phyloP scores from a whole-genome alignment of 495 filamentous ascomycete species.

The Aspergillus sparsus region DNA sequence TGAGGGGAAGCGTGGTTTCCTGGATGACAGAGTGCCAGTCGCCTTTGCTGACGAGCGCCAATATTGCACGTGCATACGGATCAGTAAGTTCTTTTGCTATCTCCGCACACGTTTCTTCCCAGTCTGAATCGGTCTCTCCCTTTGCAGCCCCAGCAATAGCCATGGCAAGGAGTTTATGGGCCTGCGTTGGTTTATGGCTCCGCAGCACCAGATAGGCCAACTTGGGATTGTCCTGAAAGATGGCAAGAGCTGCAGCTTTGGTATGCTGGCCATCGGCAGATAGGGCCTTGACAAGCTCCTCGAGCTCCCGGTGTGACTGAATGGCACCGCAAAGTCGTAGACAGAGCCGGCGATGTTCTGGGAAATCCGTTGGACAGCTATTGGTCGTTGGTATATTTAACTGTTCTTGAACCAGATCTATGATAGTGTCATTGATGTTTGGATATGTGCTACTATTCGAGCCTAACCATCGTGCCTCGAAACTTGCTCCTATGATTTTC shows the following conservation, averaged over 20 bases:
- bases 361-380: conserved; percentile 60
- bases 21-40: conserved; percentile 83
- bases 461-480: conserved; percentile 35
- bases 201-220: conserved; percentile 50
- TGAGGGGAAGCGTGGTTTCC: conserved; percentile 78
- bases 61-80: conserved; percentile 85
- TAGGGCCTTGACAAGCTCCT: conserved; percentile 61
- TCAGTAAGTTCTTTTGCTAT: conserved; percentile 70
- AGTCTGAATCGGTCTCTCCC: conserved; percentile 54
- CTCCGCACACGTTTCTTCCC: conserved; percentile 57
- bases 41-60: conserved; percentile 86
- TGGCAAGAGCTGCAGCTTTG: conserved; percentile 74
- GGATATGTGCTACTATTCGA: conserved; percentile 22
- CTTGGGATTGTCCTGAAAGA: conserved; percentile 70
- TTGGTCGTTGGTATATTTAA: conserved; percentile 50
- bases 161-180: conserved; percentile 54
- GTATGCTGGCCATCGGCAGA: conserved; percentile 66
- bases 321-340: conserved; percentile 77
- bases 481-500: conserved; percentile 30
- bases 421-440: conserved; percentile 52
- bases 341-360: conserved; percentile 75
- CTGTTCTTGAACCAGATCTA: conserved; percentile 47
- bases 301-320: conserved; percentile 60
- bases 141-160: conserved; percentile 57
- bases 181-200: conserved; percentile 44